These are phyloP conservation scores for Vigna radiata DNA, from an alignment of 306 rosid genomes.

Conservation along the genomic window DNA sequence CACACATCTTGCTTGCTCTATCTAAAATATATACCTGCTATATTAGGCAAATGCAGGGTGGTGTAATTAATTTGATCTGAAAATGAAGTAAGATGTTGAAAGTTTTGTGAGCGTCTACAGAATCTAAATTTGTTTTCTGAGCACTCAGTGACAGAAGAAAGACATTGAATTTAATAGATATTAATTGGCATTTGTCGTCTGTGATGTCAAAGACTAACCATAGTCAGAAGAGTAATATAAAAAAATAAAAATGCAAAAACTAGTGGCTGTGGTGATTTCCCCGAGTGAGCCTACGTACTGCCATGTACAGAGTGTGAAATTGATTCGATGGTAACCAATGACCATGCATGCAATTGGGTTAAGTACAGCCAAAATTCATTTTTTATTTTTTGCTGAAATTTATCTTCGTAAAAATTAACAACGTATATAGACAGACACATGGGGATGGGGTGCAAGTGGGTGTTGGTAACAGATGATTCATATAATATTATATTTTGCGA, in stretches of 20 bases:
- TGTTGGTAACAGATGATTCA: not conserved
- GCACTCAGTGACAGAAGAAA: conserved; percentile 33
- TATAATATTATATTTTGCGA: not conserved
- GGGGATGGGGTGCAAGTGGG: conserved; percentile 16
- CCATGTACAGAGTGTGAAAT: conserved; percentile 8
- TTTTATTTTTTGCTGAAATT: not conserved
- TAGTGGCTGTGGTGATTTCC: conserved; percentile 50
- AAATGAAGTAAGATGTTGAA: conserved; percentile 17
- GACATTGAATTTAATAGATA: conserved; percentile 7
- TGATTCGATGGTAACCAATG: conserved; percentile 1
- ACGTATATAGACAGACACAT: conserved; percentile 18
- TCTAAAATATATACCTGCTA: too few species aligned
- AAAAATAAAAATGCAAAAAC: conserved; percentile 25
- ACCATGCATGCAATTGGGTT: conserved; percentile 37
- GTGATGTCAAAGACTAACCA: conserved; percentile 37
- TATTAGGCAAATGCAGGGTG: not conserved
- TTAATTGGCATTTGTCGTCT: conserved; percentile 56
- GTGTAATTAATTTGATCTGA: not conserved
- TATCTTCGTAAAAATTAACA: not conserved
- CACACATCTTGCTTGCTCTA: too few species aligned
- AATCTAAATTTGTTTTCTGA: conserved; percentile 23
- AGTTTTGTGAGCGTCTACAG: not conserved
- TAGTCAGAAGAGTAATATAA: conserved; percentile 15
- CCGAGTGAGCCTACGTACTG: conserved; percentile 20
- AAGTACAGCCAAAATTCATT: conserved; percentile 24